Evolutionary conservation across 352 stramenopile genomes (phyloP), one percentile per base, ranked within the genome.

Genomic region (Phytophthora ohioensis): DNA sequence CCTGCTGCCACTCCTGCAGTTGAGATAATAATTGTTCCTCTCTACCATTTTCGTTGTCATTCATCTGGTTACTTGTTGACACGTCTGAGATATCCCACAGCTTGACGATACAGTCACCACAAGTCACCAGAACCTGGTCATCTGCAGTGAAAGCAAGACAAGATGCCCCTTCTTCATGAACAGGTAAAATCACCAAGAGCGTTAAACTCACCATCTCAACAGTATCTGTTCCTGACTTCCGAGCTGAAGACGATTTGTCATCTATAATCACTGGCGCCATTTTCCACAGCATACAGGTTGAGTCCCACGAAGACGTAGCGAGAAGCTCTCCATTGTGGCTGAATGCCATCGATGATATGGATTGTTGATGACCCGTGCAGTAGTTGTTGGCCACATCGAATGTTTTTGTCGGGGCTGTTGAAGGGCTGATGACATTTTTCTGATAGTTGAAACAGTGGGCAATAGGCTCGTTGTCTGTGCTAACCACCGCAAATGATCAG

Each of bases 261-360:
- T 30, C 1, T 15, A 15, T 35, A 3, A 46, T 17, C 1, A 27
- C 32, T 4, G 31, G 2, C 0, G 31, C 27, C 8, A 90, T 52
- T 55, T 67, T 60, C 82, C 82, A 92, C 8, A 91, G 32, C 53
- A 90, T 86, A 15, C 82, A 91, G 1, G 78, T 88, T 2, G 84
- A 92, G 48, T 92, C 84, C 66, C 77, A 87, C 7, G 82, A 90
- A 17, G 73, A 71, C 0, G 84, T 90, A 3, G 74, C 84, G 5
- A 92, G 71, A 3, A 83, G 5, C 3, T 36, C 21, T 8, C 64
- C 69, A n/a, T 45, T 12, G n/a, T 81, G 64, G 21, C 43, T 85
- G 60, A 91, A 85, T 42, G 64, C 15, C 62, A 90, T 80, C 6
- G 64, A 75, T n/a, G 67, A 57, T 11, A 92, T 90, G 11, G 80